Conservation (phyloP, 306 rosid genomes). For the Sophora flavescens region DNA sequence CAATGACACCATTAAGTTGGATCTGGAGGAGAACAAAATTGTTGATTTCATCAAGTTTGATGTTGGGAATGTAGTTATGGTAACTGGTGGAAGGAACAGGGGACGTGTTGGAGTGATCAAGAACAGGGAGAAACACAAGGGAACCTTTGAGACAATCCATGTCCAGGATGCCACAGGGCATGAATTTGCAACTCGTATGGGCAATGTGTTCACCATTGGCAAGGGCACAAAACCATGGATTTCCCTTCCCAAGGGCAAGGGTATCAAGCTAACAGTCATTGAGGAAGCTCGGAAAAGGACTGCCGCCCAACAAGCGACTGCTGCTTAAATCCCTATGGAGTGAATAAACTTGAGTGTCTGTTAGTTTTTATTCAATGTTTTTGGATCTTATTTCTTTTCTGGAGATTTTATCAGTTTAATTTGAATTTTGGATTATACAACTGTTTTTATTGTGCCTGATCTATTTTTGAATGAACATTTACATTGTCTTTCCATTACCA, state of each 20-base stretch:
- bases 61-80: slow-evolving; percentile 86
- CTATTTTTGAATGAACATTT: slow-evolving; percentile 6
- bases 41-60: slow-evolving; percentile 77
- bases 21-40: slow-evolving; percentile 72
- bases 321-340: slow-evolving; percentile 51
- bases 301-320: slow-evolving; percentile 65
- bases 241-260: slow-evolving; percentile 84
- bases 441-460: slow-evolving; percentile 19
- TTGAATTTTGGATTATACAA: slow-evolving; percentile 41
- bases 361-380: slow-evolving; percentile 30
- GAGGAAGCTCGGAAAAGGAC: slow-evolving; percentile 84
- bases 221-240: slow-evolving; percentile 79
- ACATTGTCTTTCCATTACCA: background rate
- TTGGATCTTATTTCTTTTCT: slow-evolving; percentile 14
- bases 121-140: slow-evolving; percentile 86
- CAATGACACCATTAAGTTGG: slow-evolving; percentile 85
- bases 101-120: slow-evolving; percentile 87
- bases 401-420: slow-evolving; percentile 42
- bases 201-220: slow-evolving; percentile 76
- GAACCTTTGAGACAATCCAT: slow-evolving; percentile 80
- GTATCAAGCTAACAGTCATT: slow-evolving; percentile 78
- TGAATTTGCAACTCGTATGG: slow-evolving; percentile 76
- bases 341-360: slow-evolving; percentile 31
- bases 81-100: slow-evolving; percentile 79
- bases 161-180: slow-evolving; percentile 85